Evolutionary conservation across 2,329 filamentous ascomycete genomes (phyloP), one percentile per base, ranked within the genome.

Genomic region (Neoscytalidium dimidiatum): DNA sequence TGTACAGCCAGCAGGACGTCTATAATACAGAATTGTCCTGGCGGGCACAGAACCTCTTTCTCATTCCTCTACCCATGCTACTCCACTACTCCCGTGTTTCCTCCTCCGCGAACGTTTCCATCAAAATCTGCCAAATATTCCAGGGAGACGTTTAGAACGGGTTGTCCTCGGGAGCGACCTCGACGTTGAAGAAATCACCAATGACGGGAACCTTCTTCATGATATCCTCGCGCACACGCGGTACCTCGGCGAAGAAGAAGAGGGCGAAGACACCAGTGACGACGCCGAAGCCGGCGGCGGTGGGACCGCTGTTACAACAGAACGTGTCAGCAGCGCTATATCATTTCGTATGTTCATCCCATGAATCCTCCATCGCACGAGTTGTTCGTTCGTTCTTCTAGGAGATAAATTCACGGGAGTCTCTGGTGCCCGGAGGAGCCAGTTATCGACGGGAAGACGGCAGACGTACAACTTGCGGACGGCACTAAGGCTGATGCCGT

Each of bases 241-340:
- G 87, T 28, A 89, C 82, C 71, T 88, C 86, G 71, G 85, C 84
- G 78, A 89, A 85, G 82, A 89, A 87, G 80, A 86, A 88, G 70
- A 89, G 74, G 41, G 84, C 85, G 76, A 86, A 85, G 73, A 86
- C 79, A 68, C 84, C 86, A 46, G 84, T 81, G 52, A 82, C 80
- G 67, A 82, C 84, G 69, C 85, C 87, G 77, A 88, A 88, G 52
- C 80, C 80, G 62, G 77, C 82, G 49, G 81, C 83, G 57, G 86
- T 81, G 62, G 66, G 65, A 66, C 75, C 76, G 67, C 76, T 78
- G 56, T 31, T 23, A n/a, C n/a, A n/a, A n/a, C n/a, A n/a, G n/a
- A n/a, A n/a, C n/a, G n/a, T n/a, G n/a, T n/a, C n/a, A n/a, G n/a
- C n/a, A n/a, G n/a, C n/a, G n/a, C n/a, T n/a, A n/a, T n/a, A n/a